These are phyloP conservation scores for Beauveria caledonica DNA, from an alignment of 2,329 filamentous ascomycete genomes.

Conservation along the genomic window DNA sequence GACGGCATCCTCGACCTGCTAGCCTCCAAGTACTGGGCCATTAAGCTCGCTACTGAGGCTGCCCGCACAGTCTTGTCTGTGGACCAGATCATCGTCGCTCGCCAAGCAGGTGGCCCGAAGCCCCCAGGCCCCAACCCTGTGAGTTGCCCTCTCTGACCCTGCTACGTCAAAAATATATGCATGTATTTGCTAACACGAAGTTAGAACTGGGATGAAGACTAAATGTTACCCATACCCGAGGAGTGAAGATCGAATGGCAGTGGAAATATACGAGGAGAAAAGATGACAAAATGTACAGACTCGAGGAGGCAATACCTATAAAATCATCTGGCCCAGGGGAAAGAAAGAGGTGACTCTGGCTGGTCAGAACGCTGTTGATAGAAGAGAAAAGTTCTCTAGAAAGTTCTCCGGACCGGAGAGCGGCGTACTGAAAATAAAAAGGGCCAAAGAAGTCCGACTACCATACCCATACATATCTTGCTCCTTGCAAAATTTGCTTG, in stretches of 20 bases:
- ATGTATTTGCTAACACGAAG: background rate
- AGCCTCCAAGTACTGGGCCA: slow-evolving; percentile 90
- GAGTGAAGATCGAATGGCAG: slow-evolving; percentile 14
- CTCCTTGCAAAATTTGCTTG: background rate
- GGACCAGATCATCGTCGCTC: slow-evolving; percentile 97
- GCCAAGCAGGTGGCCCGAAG: slow-evolving; percentile 95
- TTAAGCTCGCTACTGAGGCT: slow-evolving; percentile 91
- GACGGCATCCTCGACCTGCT: slow-evolving; percentile 89
- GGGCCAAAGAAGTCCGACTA: slow-evolving; percentile 10
- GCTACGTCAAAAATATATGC: no score
- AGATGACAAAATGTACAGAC: slow-evolving; percentile 6
- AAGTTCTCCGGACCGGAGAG: background rate
- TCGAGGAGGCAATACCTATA: background rate
- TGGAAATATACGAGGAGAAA: slow-evolving; percentile 8
- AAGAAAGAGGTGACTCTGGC: background rate
- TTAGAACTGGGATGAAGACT: slow-evolving; percentile 58
- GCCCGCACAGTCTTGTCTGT: slow-evolving; percentile 91
- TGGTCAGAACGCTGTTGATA: slow-evolving; percentile 3
- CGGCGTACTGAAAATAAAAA: slow-evolving; percentile 1
- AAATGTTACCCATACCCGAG: slow-evolving; percentile 20
- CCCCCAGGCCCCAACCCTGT: slow-evolving; percentile 85
- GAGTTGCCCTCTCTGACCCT: slow-evolving; percentile 18
- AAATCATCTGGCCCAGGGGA: background rate
- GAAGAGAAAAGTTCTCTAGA: slow-evolving; percentile 2
- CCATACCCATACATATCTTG: background rate